A percentile compares a stretch with the other conserved stretches of the same genome.
These are phyloP conservation scores for Fusarium armeniacum DNA, from an alignment of 2,329 filamentous ascomycete genomes.

Conservation along the genomic window DNA sequence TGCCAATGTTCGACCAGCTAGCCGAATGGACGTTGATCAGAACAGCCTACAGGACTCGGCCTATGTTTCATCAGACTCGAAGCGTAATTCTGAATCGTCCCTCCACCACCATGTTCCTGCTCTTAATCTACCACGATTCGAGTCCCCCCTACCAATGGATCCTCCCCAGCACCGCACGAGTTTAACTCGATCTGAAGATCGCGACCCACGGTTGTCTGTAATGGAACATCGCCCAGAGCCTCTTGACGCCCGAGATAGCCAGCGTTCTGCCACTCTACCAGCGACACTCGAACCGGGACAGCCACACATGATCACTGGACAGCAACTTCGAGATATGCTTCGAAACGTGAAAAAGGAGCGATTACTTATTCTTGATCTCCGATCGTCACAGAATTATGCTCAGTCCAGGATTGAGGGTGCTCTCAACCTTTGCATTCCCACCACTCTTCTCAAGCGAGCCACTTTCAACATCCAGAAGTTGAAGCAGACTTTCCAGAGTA, in stretches of 20 bases:
- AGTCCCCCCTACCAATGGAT: conserved; percentile 55
- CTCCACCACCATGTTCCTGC: conserved; percentile 57
- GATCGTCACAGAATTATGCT: conserved; percentile 86
- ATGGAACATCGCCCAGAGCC: conserved; percentile 63
- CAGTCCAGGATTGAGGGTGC: conserved; percentile 82
- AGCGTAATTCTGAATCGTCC: conserved; percentile 66
- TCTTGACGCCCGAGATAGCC: conserved; percentile 45
- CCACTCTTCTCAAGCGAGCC: conserved; percentile 89
- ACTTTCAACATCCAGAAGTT: conserved; percentile 92
- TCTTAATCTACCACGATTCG: conserved; percentile 60
- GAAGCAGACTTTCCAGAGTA: conserved; percentile 84
- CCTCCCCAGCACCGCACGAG: conserved; percentile 45
- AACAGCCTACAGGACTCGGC: conserved; percentile 66
- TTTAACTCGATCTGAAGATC: conserved; percentile 62
- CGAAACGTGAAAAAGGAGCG: conserved; percentile 57
- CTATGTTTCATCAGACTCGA: conserved; percentile 68
- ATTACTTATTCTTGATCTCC: conserved; percentile 83
- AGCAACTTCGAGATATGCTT: conserved; percentile 70
- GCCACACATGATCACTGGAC: conserved; percentile 66
- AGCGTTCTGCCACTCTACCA: conserved; percentile 67
- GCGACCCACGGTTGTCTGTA: conserved; percentile 68
- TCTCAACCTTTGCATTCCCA: conserved; percentile 94
- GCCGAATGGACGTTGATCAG: conserved; percentile 61
- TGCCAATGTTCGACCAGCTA: conserved; percentile 42
- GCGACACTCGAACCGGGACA: conserved; percentile 61